Conservation (phyloP, 805 yeast genomes). For the Kazachstania kunashirensis region DNA sequence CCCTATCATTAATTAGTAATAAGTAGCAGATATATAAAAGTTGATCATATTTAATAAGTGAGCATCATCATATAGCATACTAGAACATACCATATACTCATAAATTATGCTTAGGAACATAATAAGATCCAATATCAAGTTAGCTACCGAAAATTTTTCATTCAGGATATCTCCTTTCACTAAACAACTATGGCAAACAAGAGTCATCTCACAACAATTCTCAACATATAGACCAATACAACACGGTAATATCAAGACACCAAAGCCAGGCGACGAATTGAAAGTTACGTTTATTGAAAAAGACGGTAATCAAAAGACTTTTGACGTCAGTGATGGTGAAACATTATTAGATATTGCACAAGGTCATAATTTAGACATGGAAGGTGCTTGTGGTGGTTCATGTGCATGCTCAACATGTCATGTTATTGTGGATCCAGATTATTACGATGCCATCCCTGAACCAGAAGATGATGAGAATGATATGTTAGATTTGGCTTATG, state of each 20-base stretch:
- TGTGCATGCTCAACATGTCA: slow-evolving; percentile 99
- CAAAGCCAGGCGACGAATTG: slow-evolving; percentile 87
- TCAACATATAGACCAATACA: slow-evolving; percentile 17
- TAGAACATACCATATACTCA: too few relatives aligned
- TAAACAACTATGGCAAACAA: too few relatives aligned
- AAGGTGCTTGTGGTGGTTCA: slow-evolving; percentile 97
- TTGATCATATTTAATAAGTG: too few relatives aligned
- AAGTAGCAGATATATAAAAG: too few relatives aligned
- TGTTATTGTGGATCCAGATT: slow-evolving; percentile 91
- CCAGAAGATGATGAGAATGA: slow-evolving; percentile 98
- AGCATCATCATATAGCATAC: too few relatives aligned
- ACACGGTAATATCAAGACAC: slow-evolving; percentile 86
- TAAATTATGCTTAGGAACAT: too few relatives aligned
- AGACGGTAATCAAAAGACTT: slow-evolving; percentile 74
- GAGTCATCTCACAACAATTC: too few relatives aligned
- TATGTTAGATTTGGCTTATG: slow-evolving; percentile 96
- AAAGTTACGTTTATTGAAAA: slow-evolving; percentile 83
- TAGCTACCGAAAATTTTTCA: neutral
- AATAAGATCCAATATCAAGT: neutral
- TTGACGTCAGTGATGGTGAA: slow-evolving; percentile 89
- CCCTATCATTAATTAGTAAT: too few relatives aligned
- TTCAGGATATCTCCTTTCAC: neutral
- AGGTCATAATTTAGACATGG: slow-evolving; percentile 88
- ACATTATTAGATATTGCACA: slow-evolving; percentile 89
- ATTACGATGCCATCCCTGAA: slow-evolving; percentile 81